Evolutionary conservation across 345 rosid species (phyloP).

Genomic region (Moricandia arvensis): DNA sequence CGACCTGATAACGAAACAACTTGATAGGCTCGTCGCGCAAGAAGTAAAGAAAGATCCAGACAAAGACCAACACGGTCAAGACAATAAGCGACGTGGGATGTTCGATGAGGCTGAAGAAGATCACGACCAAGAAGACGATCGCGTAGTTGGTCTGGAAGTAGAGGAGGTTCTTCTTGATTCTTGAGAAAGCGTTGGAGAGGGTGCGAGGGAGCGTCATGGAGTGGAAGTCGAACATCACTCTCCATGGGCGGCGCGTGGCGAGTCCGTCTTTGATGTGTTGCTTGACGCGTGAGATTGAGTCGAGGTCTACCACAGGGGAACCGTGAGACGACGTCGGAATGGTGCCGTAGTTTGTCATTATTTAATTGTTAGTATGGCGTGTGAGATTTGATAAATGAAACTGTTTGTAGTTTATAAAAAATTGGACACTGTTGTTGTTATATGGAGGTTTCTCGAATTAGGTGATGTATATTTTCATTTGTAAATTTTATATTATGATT

Average conservation of each 20-base stretch:
- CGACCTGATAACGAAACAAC: conserved; percentile 48
- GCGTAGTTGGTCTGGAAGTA: conserved; percentile 74
- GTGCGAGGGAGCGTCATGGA: conserved; percentile 44
- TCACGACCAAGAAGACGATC: conserved; percentile 46
- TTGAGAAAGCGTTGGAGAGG: conserved; percentile 39
- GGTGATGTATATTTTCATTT: no score
- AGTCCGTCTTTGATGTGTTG: conserved; percentile 58
- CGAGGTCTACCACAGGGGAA: conserved; percentile 37
- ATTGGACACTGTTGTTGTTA: no score
- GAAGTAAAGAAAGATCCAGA: conserved; percentile 78
- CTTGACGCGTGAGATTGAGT: conserved; percentile 62
- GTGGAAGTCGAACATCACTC: conserved; percentile 52
- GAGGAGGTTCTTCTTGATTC: conserved; percentile 46
- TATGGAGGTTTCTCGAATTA: no score
- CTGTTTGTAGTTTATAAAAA: no score
- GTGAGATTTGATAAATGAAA: no score
- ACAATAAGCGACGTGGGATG: conserved; percentile 78
- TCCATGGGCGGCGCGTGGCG: conserved; percentile 69
- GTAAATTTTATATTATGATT: no score
- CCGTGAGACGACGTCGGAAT: conserved; percentile 71
- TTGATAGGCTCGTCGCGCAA: conserved; percentile 68
- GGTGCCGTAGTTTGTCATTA: conserved; percentile 73
- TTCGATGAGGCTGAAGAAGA: conserved; percentile 66
- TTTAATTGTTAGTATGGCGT: not conserved
- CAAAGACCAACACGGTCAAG: conserved; percentile 53